A percentile compares a stretch with the other conserved stretches of the same genome.
Conservation (phyloP, 768 basidiomycete species). For the Obba rivulosa region DNA sequence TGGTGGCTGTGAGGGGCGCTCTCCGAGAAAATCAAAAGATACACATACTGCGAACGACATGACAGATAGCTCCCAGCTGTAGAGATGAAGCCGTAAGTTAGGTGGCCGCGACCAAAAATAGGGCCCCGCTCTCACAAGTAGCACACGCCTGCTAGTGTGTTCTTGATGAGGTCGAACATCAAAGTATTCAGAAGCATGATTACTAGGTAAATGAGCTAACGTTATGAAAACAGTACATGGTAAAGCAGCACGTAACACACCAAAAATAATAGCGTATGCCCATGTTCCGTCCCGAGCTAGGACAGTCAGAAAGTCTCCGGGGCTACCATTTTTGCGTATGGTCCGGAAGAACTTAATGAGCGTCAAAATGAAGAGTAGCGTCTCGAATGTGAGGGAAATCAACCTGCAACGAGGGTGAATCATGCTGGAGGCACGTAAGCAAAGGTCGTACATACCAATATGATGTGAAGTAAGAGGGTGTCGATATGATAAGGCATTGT, state of each 20-base stretch:
- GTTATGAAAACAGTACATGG: not conserved
- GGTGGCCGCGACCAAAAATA: not conserved
- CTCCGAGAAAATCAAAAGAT: not conserved
- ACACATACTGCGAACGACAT: constrained; percentile 9
- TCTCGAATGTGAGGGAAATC: constrained; percentile 8
- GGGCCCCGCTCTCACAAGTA: constrained; percentile 6
- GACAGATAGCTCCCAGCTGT: constrained; percentile 10
- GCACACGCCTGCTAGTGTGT: constrained; percentile 11
- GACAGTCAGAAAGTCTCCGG: not conserved
- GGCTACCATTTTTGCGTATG: not conserved
- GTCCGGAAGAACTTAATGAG: constrained; percentile 2
- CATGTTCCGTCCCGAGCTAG: constrained; percentile 11
- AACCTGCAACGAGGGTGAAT: constrained; percentile 2
- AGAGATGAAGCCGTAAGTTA: not conserved
- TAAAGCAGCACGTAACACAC: not conserved
- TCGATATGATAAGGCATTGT: constrained; percentile 6
- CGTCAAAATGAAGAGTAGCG: constrained; percentile 8
- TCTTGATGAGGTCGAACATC: constrained; percentile 13
- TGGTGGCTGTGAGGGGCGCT: not conserved
- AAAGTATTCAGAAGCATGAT: constrained; percentile 16
- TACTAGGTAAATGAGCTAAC: not conserved
- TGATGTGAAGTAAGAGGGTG: constrained; percentile 1
- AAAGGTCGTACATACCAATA: constrained; percentile 1
- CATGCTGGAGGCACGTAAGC: not conserved
- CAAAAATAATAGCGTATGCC: constrained; percentile 11